Percentiles rank a stretch among this genome's conserved stretches.
These are phyloP conservation scores for Chondrus crispus DNA, from an alignment of 23 red algal species.

Conservation along the genomic window DNA sequence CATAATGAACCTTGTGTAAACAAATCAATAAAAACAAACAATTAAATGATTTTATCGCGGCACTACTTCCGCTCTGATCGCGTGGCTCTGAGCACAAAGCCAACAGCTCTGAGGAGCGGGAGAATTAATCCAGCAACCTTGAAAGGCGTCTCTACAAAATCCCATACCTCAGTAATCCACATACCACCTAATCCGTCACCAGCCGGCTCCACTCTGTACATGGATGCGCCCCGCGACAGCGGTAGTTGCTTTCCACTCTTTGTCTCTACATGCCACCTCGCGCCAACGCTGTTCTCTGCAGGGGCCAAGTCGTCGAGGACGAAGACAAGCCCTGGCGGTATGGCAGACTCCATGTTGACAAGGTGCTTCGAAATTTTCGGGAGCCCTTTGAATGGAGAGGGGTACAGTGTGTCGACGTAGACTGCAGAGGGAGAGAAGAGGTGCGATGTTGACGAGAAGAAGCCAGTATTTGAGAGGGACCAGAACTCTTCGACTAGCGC, in stretches of 20 bases:
- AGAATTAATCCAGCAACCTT: constrained; percentile 13
- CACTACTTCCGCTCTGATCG: too few relatives aligned
- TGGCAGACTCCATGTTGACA: neutral
- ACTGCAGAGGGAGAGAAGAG: constrained; percentile 28
- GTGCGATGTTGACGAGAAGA: neutral
- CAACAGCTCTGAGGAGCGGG: constrained; percentile 3
- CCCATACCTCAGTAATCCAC: constrained; percentile 43
- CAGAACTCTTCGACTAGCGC: constrained; percentile 28
- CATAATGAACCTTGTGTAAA: too few relatives aligned
- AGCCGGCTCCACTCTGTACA: neutral
- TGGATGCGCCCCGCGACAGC: constrained; percentile 38
- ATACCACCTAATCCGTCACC: constrained; percentile 21
- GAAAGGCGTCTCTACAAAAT: constrained; percentile 41
- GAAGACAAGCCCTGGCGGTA: constrained; percentile 19
- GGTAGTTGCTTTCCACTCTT: neutral
- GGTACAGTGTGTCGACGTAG: constrained; percentile 28
- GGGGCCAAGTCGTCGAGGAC: constrained; percentile 44
- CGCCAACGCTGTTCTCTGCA: neutral
- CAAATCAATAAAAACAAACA: too few relatives aligned
- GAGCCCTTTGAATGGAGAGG: constrained; percentile 3
- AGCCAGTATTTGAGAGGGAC: neutral
- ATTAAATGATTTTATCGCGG: too few relatives aligned
- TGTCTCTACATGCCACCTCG: constrained; percentile 50
- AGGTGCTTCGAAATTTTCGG: constrained; percentile 13
- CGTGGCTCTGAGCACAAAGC: neutral